Conservation (phyloP, 2,329 filamentous ascomycete genomes). For the Colletotrichum kahawae region DNA sequence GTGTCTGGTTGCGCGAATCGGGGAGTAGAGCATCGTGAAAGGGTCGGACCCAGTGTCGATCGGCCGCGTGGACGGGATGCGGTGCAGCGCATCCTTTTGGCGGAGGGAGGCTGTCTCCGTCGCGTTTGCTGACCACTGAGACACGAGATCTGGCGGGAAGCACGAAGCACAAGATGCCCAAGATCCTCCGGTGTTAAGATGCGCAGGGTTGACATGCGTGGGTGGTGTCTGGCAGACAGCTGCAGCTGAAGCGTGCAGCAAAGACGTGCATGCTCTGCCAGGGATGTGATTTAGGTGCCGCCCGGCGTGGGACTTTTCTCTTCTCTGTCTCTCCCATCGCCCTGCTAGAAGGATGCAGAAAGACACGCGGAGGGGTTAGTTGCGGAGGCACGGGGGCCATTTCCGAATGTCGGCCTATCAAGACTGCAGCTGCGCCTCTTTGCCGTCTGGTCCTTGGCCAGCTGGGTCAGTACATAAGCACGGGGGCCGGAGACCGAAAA, state of each 20-base stretch:
- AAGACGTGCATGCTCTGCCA: not conserved
- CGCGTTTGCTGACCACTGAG: constrained; percentile 19
- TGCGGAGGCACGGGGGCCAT: not conserved
- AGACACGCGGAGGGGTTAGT: not conserved
- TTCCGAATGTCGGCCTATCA: not conserved
- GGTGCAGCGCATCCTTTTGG: not conserved
- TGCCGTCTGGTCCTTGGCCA: not conserved
- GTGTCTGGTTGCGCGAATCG: not conserved
- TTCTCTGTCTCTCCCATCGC: not conserved
- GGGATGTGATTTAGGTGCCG: not conserved
- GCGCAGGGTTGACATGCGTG: not conserved
- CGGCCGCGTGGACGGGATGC: not conserved
- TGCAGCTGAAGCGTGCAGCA: not conserved
- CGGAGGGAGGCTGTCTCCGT: not conserved
- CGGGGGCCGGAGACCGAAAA: not conserved
- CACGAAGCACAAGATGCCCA: not conserved
- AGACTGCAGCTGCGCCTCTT: not conserved
- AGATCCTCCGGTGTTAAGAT: constrained; percentile 1
- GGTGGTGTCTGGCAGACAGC: constrained; percentile 3
- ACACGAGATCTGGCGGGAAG: constrained; percentile 13
- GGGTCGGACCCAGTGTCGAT: not conserved
- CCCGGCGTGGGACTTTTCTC: not conserved
- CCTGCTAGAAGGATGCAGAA: not conserved
- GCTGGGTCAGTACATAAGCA: not conserved
- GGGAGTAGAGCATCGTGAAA: not conserved